Percentiles rank a stretch among this genome's conserved stretches.
Conservation (phyloP, 2,329 filamentous ascomycete species). For the Chaetomium sp. region DNA sequence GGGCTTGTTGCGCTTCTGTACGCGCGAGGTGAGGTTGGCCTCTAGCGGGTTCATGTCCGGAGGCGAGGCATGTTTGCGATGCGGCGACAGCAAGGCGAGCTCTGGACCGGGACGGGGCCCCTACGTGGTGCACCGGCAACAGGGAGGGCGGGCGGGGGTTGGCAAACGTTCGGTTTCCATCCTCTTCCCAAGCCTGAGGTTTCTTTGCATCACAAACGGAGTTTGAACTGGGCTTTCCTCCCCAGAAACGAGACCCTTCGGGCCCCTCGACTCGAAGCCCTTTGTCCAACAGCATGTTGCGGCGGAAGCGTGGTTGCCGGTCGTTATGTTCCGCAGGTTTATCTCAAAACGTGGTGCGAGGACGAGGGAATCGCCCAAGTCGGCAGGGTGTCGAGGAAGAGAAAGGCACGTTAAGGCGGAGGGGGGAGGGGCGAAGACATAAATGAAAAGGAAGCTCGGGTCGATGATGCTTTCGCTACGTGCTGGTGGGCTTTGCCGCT, state of each 20-base stretch:
- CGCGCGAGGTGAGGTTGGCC: slow-evolving; percentile 75
- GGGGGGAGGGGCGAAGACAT: too few relatives aligned
- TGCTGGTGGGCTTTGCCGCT: not conserved
- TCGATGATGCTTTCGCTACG: not conserved
- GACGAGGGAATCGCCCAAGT: slow-evolving; percentile 1
- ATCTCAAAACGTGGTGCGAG: slow-evolving; percentile 2
- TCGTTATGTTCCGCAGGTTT: not conserved
- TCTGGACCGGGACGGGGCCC: too few relatives aligned
- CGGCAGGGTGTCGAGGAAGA: not conserved
- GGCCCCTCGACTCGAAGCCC: slow-evolving; percentile 13
- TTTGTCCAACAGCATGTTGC: slow-evolving; percentile 2
- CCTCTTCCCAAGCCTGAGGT: slow-evolving; percentile 17
- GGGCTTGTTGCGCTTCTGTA: slow-evolving; percentile 74
- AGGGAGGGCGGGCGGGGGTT: slow-evolving; percentile 17
- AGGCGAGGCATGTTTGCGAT: slow-evolving; percentile 74
- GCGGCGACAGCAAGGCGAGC: slow-evolving; percentile 73
- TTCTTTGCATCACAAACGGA: slow-evolving; percentile 26
- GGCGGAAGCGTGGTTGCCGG: not conserved
- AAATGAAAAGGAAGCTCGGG: not conserved
- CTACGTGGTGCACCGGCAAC: not conserved
- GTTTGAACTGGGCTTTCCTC: slow-evolving; percentile 24
- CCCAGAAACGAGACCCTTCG: slow-evolving; percentile 19
- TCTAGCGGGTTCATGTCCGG: slow-evolving; percentile 96
- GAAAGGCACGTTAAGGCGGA: not conserved
- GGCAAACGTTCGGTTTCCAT: slow-evolving; percentile 20